Evolutionary conservation across 805 yeast species (phyloP).

Genomic region (Nakazawaea anatomiae): DNA sequence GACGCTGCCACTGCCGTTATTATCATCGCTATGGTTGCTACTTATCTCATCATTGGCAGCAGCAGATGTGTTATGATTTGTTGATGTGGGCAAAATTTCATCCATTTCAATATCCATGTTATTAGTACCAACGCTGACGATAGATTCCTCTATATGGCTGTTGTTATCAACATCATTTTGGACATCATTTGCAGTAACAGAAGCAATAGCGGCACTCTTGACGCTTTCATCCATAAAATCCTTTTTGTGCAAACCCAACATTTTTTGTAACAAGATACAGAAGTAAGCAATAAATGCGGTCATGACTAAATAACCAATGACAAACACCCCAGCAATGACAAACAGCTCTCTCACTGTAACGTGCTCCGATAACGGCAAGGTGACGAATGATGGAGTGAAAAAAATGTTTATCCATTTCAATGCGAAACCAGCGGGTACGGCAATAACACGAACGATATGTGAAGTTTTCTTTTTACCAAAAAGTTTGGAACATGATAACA

Average conservation of each 20-base stretch:
- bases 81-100: not conserved
- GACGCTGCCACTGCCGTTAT: no score
- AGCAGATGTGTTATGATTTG: not conserved
- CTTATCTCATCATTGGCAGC: not conserved
- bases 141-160: not conserved
- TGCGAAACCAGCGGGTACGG: conserved; percentile 63
- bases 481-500: conserved; percentile 31
- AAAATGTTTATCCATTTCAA: conserved; percentile 74
- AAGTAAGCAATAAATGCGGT: conserved; percentile 43
- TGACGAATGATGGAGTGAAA: conserved; percentile 73
- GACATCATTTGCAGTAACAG: no score
- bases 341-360: conserved; percentile 64
- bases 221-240: conserved; percentile 10
- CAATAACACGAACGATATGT: conserved; percentile 27
- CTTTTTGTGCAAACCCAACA: conserved; percentile 15
- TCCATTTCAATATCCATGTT: conserved; percentile 8
- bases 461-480: conserved; percentile 29
- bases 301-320: conserved; percentile 55
- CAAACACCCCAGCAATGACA: conserved; percentile 68
- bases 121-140: not conserved
- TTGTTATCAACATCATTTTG: no score
- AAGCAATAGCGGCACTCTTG: no score
- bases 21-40: no score
- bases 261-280: conserved; percentile 34
- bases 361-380: conserved; percentile 61